These are phyloP conservation scores for Pythium plurisporium DNA, from an alignment of 352 stramenopile species.

Conservation along the genomic window DNA sequence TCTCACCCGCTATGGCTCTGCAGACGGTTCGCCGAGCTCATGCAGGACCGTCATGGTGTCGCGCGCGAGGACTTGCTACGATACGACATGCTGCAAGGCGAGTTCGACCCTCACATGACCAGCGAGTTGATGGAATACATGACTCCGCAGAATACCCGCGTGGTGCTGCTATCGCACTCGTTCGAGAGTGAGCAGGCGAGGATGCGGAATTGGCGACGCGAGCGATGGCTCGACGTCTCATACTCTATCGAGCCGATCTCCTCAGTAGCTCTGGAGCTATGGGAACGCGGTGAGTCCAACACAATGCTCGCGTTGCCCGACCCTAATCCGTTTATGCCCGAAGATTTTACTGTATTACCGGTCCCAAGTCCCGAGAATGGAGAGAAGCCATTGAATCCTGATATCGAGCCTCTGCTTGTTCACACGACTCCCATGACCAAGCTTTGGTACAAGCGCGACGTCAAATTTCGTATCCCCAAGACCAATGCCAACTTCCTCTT, in stretches of 20 bases:
- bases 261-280: constrained; percentile 19
- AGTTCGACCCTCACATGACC: constrained; percentile 32
- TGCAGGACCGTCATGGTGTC: constrained; percentile 43
- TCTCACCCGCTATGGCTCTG: constrained; percentile 31
- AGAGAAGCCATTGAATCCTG: constrained; percentile 6
- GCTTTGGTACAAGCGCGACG: constrained; percentile 76
- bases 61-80: constrained; percentile 43
- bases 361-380: not conserved
- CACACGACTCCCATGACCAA: constrained; percentile 31
- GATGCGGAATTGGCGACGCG: constrained; percentile 14
- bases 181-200: constrained; percentile 27
- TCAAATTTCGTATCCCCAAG: constrained; percentile 59
- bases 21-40: constrained; percentile 44
- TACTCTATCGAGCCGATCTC: constrained; percentile 42
- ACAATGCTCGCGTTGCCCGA: constrained; percentile 10
- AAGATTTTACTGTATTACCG: constrained; percentile 46
- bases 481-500: constrained; percentile 65
- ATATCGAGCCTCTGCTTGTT: constrained; percentile 31
- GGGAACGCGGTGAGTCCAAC: constrained; percentile 5
- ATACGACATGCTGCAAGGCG: constrained; percentile 51
- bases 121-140: constrained; percentile 33
- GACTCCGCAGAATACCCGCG: constrained; percentile 49
- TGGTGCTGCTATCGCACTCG: constrained; percentile 50
- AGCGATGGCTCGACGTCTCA: constrained; percentile 60
- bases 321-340: constrained; percentile 70